Evolutionary conservation across 192 early-diverging fungal species (phyloP), one percentile per base, ranked within the genome.

Genomic region (Backusella mclennaniae): DNA sequence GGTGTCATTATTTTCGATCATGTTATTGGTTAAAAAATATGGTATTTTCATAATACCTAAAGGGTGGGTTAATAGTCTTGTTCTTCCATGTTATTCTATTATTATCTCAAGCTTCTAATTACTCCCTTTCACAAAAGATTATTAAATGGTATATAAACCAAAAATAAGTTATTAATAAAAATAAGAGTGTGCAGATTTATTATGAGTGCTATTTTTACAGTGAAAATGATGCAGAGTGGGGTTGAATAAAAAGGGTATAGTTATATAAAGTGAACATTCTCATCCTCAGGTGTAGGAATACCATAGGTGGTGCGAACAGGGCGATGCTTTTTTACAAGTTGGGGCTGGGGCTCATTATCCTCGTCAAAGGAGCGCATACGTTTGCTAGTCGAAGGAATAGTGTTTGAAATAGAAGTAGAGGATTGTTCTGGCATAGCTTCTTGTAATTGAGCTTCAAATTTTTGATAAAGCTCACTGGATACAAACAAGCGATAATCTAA

Each of bases 401-500:
- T 26, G 8, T 3, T 41, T 23, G 68, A 23, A 21, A 21, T 56
- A 21, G 53, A 21, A n/a, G 7, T 56, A 21, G 53, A 21, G 19
- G 35, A 23, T 41, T 71, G 56, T 63, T 23, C 56, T 26, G 70
- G 70, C 35, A 71, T 71, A 1, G 70, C 70, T 49, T 71, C 70
- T 15, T 44, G 42, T 49, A 71, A 49, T 71, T 71, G 70, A 19
- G 70, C 35, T 71, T 71, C 70, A 46, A 71, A 71, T 39, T 71
- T 44, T 49, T 71, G 70, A 49, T 71, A 71, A 31, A 71, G 39
- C 4, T 74, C 73, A 31, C 63, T 53, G 12, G 73, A 52, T 29
- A 95, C 91, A 83, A 86, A 90, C 21, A 96, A 87, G 36, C 90
- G 87, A 77, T 95, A 96, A 76, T 95, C 92, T 35, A 98, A 86